These are phyloP conservation scores for Neurospora sp. DNA, from an alignment of 495 filamentous ascomycete species.

Conservation along the genomic window DNA sequence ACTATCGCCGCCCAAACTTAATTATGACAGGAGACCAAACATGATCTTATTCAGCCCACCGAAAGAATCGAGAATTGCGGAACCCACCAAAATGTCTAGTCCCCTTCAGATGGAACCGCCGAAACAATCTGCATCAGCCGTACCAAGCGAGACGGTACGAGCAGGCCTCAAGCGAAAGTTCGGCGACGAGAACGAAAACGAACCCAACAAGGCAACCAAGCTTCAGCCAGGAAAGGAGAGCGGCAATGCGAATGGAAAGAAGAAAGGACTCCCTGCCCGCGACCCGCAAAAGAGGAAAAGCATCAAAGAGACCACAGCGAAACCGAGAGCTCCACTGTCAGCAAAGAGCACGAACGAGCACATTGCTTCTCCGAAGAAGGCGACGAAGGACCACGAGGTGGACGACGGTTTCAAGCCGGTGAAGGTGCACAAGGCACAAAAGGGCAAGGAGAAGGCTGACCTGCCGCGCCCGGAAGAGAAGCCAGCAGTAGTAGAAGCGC, in stretches of 20 bases:
- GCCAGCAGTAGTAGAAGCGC: slow-evolving; percentile 5
- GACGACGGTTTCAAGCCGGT: slow-evolving; percentile 4
- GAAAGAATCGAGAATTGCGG: not conserved
- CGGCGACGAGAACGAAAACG: slow-evolving; percentile 20
- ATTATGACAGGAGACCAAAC: slow-evolving; percentile 10
- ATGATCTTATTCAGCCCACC: not conserved
- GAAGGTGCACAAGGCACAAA: slow-evolving; percentile 11
- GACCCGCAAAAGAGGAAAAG: slow-evolving; percentile 12
- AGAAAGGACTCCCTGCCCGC: slow-evolving; percentile 5
- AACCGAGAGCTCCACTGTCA: slow-evolving; percentile 29
- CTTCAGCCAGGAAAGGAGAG: slow-evolving; percentile 24
- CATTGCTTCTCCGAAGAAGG: slow-evolving; percentile 32
- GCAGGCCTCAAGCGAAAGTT: slow-evolving; percentile 25
- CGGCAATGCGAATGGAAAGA: not conserved
- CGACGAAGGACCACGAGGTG: slow-evolving; percentile 13
- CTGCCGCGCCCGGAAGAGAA: not conserved
- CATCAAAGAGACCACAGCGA: slow-evolving; percentile 23
- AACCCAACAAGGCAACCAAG: not conserved
- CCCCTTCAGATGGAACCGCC: not conserved
- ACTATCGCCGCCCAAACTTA: slow-evolving; percentile 8
- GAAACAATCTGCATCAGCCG: not conserved
- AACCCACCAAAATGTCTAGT: not conserved
- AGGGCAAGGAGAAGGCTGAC: slow-evolving; percentile 1
- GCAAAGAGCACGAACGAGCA: slow-evolving; percentile 38
- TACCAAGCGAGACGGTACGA: slow-evolving; percentile 3